These are phyloP conservation scores for Phytophthora palmivora DNA, from an alignment of 352 stramenopile genomes.

Conservation along the genomic window DNA sequence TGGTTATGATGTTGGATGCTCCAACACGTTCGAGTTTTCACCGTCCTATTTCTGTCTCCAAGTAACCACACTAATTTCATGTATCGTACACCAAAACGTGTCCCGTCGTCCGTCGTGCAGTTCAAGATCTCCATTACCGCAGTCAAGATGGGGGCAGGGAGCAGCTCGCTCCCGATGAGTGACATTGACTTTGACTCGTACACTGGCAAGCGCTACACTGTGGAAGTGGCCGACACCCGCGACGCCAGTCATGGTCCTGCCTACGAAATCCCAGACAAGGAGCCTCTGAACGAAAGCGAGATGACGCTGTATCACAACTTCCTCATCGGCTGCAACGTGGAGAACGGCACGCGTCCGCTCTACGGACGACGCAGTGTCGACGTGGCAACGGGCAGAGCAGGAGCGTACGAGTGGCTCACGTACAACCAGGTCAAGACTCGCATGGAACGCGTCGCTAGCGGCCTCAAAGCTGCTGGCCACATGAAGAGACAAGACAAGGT, in stretches of 20 bases:
- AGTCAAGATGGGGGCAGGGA: constrained; percentile 2
- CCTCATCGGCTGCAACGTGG: constrained; percentile 28
- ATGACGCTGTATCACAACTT: constrained; percentile 47
- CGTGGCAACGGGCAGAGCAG: constrained; percentile 24
- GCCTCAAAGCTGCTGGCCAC: constrained; percentile 11
- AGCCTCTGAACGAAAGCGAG: constrained; percentile 22
- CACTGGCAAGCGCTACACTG: constrained; percentile 34
- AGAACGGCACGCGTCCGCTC: constrained; percentile 27
- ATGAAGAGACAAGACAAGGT: constrained; percentile 46
- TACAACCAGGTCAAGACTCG: constrained; percentile 45
- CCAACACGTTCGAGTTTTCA: too few relatives aligned
- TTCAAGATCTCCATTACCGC: not conserved
- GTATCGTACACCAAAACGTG: not conserved
- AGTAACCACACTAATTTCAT: not conserved
- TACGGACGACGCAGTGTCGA: constrained; percentile 38
- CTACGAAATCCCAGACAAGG: constrained; percentile 22
- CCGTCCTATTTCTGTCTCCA: too few relatives aligned
- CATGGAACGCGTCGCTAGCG: constrained; percentile 31
- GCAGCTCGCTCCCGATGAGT: not conserved
- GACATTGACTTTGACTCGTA: constrained; percentile 53
- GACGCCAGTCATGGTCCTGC: constrained; percentile 32
- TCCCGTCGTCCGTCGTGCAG: not conserved
- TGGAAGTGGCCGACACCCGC: constrained; percentile 30
- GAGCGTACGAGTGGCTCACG: constrained; percentile 48
- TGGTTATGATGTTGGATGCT: too few relatives aligned